Base-by-base conservation (phyloP, 1,284 basidiomycete genomes). In the Schizophyllum commune region DNA sequence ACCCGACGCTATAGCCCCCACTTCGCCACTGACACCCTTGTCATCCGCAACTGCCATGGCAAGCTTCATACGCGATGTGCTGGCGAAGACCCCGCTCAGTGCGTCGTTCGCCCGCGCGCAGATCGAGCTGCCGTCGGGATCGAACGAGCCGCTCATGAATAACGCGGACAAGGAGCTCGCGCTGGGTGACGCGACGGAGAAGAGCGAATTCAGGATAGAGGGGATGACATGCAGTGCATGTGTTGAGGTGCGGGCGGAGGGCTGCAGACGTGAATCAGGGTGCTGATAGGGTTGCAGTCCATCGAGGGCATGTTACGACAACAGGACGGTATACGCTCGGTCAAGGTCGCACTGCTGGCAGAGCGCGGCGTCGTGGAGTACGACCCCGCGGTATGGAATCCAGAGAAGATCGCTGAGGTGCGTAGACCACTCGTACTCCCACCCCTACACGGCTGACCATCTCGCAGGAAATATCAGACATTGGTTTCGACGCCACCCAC, bases 221-320 rank as follows among this genome's bases (percentile, higher is more conserved):
- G 93, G 93, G n/a, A 95, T 95, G 92, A 94, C 93, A 0, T 95
- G 92, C 69, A 88, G 92, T 8, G 79, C 92, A 52, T 95, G 92
- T 69, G 93, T 95, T n/a, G 88, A 93, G 83, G 92, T 91, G 68
- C 67, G 84, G 73, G 56, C 11, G 57, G 51, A 21, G 51, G 8
- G 58, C 52, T 34, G 22, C 32, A 9, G 32, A 11, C 13, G n/a
- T 32, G 15, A 39, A 54, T 39, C 32, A 32, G 22, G 32, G 52
- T 17, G 5, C 62, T 22, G 60, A 56, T 19, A 11, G 15, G 55
- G 9, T 32, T 61, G 1, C 60, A 92, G 91, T 87, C 93, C n/a
- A 98, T 99, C 66, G 97, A 99, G 73, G 83, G 86, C 21, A 92
- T 92, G 79, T 82, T 99, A n/a, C 79, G 88, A 63, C 78, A 79